These are phyloP conservation scores for Candida krabiensis DNA, from an alignment of 805 yeast species.

Conservation along the genomic window DNA sequence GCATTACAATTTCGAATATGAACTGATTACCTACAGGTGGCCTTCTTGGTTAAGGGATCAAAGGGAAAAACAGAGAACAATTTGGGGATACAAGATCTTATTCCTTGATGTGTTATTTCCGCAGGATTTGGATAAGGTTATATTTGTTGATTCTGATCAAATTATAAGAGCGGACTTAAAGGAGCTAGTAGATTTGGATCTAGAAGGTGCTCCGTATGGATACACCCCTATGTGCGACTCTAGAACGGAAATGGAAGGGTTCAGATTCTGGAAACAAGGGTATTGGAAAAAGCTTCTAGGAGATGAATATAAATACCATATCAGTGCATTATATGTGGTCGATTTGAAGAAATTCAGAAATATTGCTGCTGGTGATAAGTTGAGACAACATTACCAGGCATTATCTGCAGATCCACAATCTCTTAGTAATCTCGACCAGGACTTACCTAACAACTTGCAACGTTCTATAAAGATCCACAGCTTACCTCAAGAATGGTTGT, in stretches of 20 bases:
- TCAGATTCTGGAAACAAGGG: conserved; percentile 89
- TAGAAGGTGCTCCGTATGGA: conserved; percentile 83
- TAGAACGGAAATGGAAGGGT: conserved; percentile 77
- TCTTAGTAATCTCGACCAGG: conserved; percentile 84
- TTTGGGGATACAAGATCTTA: conserved; percentile 87
- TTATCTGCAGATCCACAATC: conserved; percentile 79
- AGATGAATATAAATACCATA: conserved; percentile 66
- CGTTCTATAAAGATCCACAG: conserved; percentile 63
- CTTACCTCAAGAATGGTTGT: conserved; percentile 80
- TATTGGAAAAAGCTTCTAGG: conserved; percentile 74
- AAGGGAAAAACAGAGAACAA: conserved; percentile 70
- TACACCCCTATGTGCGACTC: conserved; percentile 87
- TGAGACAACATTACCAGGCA: conserved; percentile 83
- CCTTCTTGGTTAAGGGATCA: conserved; percentile 86
- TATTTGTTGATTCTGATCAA: conserved; percentile 87
- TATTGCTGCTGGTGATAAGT: conserved; percentile 70
- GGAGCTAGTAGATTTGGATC: conserved; percentile 65
- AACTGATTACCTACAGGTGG: conserved; percentile 86
- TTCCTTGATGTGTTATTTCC: conserved; percentile 90
- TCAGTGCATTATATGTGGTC: conserved; percentile 81
- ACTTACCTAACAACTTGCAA: conserved; percentile 88
- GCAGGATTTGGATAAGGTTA: conserved; percentile 65
- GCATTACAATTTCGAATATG: conserved; percentile 64
- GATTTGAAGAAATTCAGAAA: conserved; percentile 69
- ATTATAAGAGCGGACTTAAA: conserved; percentile 72